phyloP scores from a whole-genome alignment of 2,329 filamentous ascomycete species.

The Kalaharituber pfeilii region DNA sequence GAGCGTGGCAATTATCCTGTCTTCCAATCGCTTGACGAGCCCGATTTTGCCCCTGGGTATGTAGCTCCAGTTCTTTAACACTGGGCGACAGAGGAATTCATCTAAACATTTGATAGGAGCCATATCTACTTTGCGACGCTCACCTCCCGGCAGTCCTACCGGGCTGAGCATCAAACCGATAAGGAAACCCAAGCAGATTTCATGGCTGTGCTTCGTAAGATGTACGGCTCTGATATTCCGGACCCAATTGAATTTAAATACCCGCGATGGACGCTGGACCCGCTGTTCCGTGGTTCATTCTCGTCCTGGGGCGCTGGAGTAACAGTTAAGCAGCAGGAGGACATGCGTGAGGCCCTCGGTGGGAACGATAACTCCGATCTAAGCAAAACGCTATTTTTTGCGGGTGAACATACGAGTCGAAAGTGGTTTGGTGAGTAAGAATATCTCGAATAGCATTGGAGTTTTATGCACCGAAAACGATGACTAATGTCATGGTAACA shows the following conservation, averaged over 20 bases:
- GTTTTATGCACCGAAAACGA: too few relatives aligned
- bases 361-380: conserved; percentile 7
- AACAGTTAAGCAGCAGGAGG: conserved; percentile 16
- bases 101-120: too few relatives aligned
- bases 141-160: conserved; percentile 38
- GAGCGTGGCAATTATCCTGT: conserved; percentile 39
- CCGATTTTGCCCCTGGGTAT: conserved; percentile 42
- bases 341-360: conserved; percentile 15
- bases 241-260: conserved; percentile 45
- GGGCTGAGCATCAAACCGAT: conserved; percentile 42
- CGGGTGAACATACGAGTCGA: conserved; percentile 17
- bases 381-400: conserved; percentile 15
- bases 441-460: background rate
- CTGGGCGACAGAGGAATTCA: too few relatives aligned
- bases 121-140: conserved; percentile 51
- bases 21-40: conserved; percentile 44
- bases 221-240: conserved; percentile 44
- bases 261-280: conserved; percentile 36
- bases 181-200: conserved; percentile 40
- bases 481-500: too few relatives aligned
- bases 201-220: conserved; percentile 39
- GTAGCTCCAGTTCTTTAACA: too few relatives aligned
- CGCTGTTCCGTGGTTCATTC: conserved; percentile 18
- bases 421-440: conserved; percentile 16
- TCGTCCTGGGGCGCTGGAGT: conserved; percentile 18